A percentile compares a stretch with the other conserved stretches of the same genome.
Evolutionary conservation across 768 basidiomycete species (phyloP).

Genomic region (Heimioporus sp.): DNA sequence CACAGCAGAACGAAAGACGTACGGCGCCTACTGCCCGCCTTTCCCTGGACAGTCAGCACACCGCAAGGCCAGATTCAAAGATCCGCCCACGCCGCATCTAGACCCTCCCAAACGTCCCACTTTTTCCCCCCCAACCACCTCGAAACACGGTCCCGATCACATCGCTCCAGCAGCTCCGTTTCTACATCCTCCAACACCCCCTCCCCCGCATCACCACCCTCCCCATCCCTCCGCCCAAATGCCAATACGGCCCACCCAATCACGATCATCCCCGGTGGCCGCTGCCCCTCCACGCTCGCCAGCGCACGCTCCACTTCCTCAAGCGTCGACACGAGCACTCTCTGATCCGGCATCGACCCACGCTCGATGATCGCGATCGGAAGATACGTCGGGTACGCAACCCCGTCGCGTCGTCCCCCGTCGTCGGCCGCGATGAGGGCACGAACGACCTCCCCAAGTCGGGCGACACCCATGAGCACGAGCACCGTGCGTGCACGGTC

Average conservation of each 20-base stretch:
- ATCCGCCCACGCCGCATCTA: conserved; percentile 43
- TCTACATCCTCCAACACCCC: conserved; percentile 63
- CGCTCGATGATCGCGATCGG: conserved; percentile 95
- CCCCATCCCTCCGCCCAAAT: conserved; percentile 34
- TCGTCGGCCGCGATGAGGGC: conserved; percentile 41
- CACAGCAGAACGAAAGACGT: no score
- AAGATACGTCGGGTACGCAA: conserved; percentile 65
- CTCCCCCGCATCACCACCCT: conserved; percentile 59
- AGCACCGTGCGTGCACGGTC: conserved; percentile 77
- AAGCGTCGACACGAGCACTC: conserved; percentile 78
- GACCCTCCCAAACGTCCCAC: conserved; percentile 69
- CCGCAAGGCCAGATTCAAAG: conserved; percentile 6
- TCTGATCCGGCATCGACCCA: conserved; percentile 91
- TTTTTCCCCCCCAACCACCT: conserved; percentile 57
- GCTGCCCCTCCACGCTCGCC: conserved; percentile 75
- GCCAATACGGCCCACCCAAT: conserved; percentile 90
- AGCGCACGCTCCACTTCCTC: conserved; percentile 67
- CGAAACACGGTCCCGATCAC: conserved; percentile 43
- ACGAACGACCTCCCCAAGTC: conserved; percentile 68
- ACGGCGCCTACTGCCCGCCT: no score
- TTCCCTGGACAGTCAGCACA: no score
- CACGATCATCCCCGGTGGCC: conserved; percentile 95
- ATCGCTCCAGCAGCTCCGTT: conserved; percentile 3
- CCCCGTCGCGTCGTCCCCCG: conserved; percentile 48
- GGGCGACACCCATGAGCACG: conserved; percentile 93